Conservation (phyloP, 2,329 filamentous ascomycete genomes). For the Trichophyton equinum region DNA sequence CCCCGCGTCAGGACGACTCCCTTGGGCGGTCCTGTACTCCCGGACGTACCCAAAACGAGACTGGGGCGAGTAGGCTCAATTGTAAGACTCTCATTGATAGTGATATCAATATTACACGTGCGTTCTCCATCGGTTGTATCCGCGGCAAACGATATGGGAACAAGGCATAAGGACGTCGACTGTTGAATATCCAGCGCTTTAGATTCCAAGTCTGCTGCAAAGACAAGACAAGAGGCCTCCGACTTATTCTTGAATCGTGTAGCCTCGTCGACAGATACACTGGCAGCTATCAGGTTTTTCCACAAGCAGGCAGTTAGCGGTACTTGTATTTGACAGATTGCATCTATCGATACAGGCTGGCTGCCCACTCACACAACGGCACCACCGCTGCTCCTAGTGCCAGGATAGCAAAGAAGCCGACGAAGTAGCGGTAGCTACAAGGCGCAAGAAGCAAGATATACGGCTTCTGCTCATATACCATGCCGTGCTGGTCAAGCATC, state of each 20-base stretch:
- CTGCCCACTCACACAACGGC: slow-evolving; percentile 23
- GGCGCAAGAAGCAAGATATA: slow-evolving; percentile 34
- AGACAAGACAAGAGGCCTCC: neutral
- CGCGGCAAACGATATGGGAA: neutral
- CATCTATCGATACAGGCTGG: neutral
- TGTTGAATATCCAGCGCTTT: neutral
- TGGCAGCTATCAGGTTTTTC: neutral
- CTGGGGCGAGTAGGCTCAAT: slow-evolving; percentile 14
- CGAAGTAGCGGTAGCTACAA: slow-evolving; percentile 37
- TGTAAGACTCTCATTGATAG: neutral
- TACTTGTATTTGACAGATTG: neutral
- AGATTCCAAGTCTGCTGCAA: neutral
- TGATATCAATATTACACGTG: neutral
- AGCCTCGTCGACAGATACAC: neutral
- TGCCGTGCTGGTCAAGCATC: neutral
- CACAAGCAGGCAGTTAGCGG: neutral
- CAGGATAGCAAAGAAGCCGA: slow-evolving; percentile 37
- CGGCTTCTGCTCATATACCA: neutral
- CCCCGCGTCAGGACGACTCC: slow-evolving; percentile 17
- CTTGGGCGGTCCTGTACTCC: slow-evolving; percentile 36
- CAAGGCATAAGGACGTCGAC: neutral
- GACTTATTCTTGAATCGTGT: neutral
- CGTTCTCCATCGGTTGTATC: neutral
- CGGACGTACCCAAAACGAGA: slow-evolving; percentile 35
- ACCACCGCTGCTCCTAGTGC: slow-evolving; percentile 38